phyloP scores from a whole-genome alignment of 139 green algal genomes.

The Haematococcus lacustris region DNA sequence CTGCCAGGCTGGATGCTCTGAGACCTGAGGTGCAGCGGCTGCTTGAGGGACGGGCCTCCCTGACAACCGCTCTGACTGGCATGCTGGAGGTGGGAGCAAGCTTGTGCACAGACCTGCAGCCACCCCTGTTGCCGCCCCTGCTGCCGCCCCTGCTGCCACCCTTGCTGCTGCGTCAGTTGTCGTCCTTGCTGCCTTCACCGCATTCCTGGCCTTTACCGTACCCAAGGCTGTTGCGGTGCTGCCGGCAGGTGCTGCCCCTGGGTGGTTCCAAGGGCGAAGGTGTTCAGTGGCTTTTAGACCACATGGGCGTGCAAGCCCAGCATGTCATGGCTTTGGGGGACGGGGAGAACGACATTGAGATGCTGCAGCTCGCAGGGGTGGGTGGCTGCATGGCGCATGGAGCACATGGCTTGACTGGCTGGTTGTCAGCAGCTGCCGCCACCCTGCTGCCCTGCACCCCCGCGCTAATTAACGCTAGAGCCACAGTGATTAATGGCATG shows the following conservation, averaged over 20 bases:
- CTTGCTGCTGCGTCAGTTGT: too few relatives aligned
- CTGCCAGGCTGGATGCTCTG: slow-evolving; percentile 32
- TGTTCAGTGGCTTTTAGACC: slow-evolving; percentile 41
- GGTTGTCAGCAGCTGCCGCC: neutral
- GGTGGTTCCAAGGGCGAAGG: slow-evolving; percentile 60
- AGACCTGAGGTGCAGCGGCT: slow-evolving; percentile 22
- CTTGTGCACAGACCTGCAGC: neutral
- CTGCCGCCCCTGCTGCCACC: too few relatives aligned
- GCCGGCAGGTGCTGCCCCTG: slow-evolving; percentile 16
- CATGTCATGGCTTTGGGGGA: slow-evolving; percentile 79
- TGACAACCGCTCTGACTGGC: slow-evolving; percentile 67
- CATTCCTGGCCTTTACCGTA: too few relatives aligned
- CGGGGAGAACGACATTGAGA: slow-evolving; percentile 85
- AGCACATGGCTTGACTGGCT: neutral
- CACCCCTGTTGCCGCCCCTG: too few relatives aligned
- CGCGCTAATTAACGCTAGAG: neutral
- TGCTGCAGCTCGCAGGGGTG: slow-evolving; percentile 73
- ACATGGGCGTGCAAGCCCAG: slow-evolving; percentile 24
- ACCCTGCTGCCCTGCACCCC: neutral
- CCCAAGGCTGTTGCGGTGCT: too few relatives aligned
- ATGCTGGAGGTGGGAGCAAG: slow-evolving; percentile 73
- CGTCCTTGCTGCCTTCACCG: too few relatives aligned
- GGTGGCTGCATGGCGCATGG: neutral
- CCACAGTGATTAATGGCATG: neutral
- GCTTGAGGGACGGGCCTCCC: slow-evolving; percentile 30